Percentiles rank a stretch among this genome's conserved stretches.
These are phyloP conservation scores for Saccharomyces hybrid DNA, from an alignment of 1,139 yeast genomes.

Conservation along the genomic window DNA sequence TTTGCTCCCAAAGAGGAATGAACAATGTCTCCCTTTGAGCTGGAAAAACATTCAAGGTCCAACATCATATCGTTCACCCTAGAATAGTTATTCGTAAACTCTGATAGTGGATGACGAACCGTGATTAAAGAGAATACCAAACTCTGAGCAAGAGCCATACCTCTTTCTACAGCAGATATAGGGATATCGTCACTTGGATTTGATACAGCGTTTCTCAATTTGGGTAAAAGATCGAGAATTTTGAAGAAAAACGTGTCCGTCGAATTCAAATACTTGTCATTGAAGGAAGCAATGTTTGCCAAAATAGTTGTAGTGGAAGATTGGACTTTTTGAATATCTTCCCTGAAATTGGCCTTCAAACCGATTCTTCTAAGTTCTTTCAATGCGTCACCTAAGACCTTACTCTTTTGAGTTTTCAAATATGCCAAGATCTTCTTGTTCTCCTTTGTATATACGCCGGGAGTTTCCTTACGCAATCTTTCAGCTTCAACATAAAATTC, in stretches of 20 bases:
- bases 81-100: conserved; percentile 27
- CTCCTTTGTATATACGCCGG: conserved; percentile 59
- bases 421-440: conserved; percentile 67
- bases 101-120: conserved; percentile 41
- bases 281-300: conserved; percentile 46
- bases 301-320: conserved; percentile 56
- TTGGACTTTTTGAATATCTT: conserved; percentile 57
- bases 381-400: conserved; percentile 66
- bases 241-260: conserved; percentile 59
- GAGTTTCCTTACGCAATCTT: conserved; percentile 67
- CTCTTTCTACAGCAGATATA: conserved; percentile 62
- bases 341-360: conserved; percentile 54
- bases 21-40: conserved; percentile 14
- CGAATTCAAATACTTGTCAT: conserved; percentile 36
- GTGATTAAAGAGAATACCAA: conserved; percentile 48
- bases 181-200: conserved; percentile 70
- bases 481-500: conserved; percentile 54
- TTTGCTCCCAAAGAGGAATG: conserved; percentile 9
- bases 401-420: conserved; percentile 71
- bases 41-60: conserved; percentile 18
- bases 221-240: conserved; percentile 70
- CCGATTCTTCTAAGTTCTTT: conserved; percentile 73
- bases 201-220: conserved; percentile 59
- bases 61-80: conserved; percentile 16
- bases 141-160: conserved; percentile 74